Percentiles rank a stretch among this genome's conserved stretches.
Evolutionary conservation across 2,329 filamentous ascomycete genomes (phyloP).

Genomic region (Claviceps spartinae): DNA sequence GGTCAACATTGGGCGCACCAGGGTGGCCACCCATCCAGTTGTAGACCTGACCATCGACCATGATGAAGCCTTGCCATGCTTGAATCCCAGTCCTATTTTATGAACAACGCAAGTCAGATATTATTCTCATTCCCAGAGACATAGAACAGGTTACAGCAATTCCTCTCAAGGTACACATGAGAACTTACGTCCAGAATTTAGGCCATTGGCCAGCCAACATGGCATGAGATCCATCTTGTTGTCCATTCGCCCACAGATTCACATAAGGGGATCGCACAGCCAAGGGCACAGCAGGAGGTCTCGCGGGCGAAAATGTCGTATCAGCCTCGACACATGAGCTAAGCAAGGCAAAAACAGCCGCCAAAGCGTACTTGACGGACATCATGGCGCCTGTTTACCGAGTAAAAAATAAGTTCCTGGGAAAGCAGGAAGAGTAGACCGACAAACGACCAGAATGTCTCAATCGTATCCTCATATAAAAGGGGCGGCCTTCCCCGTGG

Average conservation of each 20-base stretch:
- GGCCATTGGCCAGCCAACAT: slow-evolving; percentile 58
- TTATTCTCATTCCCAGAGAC: background rate
- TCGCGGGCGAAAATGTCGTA: slow-evolving; percentile 49
- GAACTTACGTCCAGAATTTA: slow-evolving; percentile 50
- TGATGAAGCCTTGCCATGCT: slow-evolving; percentile 57
- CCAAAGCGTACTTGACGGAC: slow-evolving; percentile 10
- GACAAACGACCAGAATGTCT: slow-evolving; percentile 2
- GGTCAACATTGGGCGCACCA: slow-evolving; percentile 37
- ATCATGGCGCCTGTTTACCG: slow-evolving; percentile 9
- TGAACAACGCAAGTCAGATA: background rate
- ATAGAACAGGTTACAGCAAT: background rate
- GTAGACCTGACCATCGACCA: slow-evolving; percentile 49
- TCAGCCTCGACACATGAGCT: slow-evolving; percentile 8
- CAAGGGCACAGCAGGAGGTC: slow-evolving; percentile 55
- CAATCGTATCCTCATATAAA: slow-evolving; percentile 2
- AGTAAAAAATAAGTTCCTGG: slow-evolving; percentile 2
- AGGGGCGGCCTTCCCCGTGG: background rate
- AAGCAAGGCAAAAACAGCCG: slow-evolving; percentile 9
- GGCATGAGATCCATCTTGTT: slow-evolving; percentile 48
- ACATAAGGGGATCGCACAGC: slow-evolving; percentile 66
- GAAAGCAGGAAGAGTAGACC: slow-evolving; percentile 1
- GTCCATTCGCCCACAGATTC: slow-evolving; percentile 53
- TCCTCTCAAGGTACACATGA: too few species aligned
- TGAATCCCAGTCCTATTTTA: slow-evolving; percentile 32
- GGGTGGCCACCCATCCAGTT: slow-evolving; percentile 53